These are phyloP conservation scores for Myriangium duriaei DNA, from an alignment of 2,329 filamentous ascomycete genomes.

Conservation along the genomic window DNA sequence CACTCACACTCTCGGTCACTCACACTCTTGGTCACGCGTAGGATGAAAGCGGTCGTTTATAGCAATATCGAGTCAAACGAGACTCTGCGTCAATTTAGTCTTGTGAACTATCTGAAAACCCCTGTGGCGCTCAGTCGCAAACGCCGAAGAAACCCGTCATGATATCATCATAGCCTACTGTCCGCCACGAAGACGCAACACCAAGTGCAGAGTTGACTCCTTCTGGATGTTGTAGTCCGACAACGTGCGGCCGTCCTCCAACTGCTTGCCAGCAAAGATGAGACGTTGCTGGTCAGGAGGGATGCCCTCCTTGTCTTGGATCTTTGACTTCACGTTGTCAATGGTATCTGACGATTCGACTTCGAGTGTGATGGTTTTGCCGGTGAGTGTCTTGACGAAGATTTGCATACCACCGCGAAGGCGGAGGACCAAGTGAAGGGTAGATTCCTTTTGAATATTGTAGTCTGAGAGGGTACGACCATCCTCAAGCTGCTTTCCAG, in stretches of 20 bases:
- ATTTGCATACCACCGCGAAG: constrained; percentile 70
- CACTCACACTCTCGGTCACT: no score
- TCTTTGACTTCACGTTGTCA: constrained; percentile 99
- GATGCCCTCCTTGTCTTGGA: constrained; percentile 97
- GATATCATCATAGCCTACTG: constrained; percentile 26
- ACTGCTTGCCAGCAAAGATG: constrained; percentile 90
- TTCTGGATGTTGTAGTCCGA: constrained; percentile 79
- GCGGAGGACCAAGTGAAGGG: constrained; percentile 88
- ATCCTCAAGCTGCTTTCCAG: constrained; percentile 87
- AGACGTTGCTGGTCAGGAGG: constrained; percentile 90
- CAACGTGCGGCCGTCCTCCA: constrained; percentile 80
- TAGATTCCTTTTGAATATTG: constrained; percentile 86
- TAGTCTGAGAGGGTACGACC: constrained; percentile 85
- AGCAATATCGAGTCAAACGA: no score
- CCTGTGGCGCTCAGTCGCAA: not conserved
- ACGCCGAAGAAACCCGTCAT: constrained; percentile 11
- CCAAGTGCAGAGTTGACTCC: constrained; percentile 53
- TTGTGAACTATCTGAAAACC: constrained; percentile 5
- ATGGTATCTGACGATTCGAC: constrained; percentile 97
- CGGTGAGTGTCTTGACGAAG: constrained; percentile 99
- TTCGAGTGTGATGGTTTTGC: constrained; percentile 98
- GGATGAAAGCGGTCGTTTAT: no score
- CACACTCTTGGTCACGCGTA: no score
- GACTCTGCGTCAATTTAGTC: no score
- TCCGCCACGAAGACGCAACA: constrained; percentile 47